Percentiles rank a stretch among this genome's conserved stretches.
These are phyloP conservation scores for Coprinopsis marcescibilis DNA, from an alignment of 768 basidiomycete genomes.

Conservation along the genomic window DNA sequence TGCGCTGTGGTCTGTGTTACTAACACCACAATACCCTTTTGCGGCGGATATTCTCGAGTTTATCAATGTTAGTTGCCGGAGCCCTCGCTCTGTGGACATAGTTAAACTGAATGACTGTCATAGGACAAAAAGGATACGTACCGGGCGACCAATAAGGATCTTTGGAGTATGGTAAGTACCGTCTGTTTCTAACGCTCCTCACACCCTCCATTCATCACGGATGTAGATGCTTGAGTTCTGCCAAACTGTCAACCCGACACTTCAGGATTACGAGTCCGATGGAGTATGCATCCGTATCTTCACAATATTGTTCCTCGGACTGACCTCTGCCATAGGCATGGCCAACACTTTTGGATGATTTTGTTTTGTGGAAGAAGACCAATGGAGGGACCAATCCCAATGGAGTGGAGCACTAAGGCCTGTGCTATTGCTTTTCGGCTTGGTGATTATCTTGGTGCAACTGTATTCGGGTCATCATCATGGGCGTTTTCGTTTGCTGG, in stretches of 20 bases:
- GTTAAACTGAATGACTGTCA: slow-evolving; percentile 19
- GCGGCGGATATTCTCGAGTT: slow-evolving; percentile 62
- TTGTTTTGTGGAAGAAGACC: slow-evolving; percentile 59
- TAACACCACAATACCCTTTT: slow-evolving; percentile 62
- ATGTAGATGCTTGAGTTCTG: slow-evolving; percentile 73
- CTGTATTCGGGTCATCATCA: no score
- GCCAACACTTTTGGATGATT: slow-evolving; percentile 80
- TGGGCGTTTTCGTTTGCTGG: neutral
- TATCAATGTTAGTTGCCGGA: slow-evolving; percentile 44
- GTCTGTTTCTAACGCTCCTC: neutral
- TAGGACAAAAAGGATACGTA: slow-evolving; percentile 46
- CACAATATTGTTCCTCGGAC: neutral
- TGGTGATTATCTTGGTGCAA: no score
- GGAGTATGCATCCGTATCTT: slow-evolving; percentile 39
- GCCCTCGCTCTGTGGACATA: neutral
- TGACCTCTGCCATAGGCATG: slow-evolving; percentile 51
- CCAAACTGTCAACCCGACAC: slow-evolving; percentile 47
- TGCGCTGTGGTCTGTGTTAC: slow-evolving; percentile 71
- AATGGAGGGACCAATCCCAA: neutral
- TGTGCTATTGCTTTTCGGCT: neutral
- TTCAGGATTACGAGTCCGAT: slow-evolving; percentile 69
- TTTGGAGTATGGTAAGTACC: slow-evolving; percentile 73
- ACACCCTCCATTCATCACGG: slow-evolving; percentile 6
- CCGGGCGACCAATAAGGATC: slow-evolving; percentile 77
- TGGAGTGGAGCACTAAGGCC: neutral